Percentiles rank a stretch among this genome's conserved stretches.
Evolutionary conservation across 805 yeast species (phyloP).

Genomic region (Cyberlindnera mycetangii): DNA sequence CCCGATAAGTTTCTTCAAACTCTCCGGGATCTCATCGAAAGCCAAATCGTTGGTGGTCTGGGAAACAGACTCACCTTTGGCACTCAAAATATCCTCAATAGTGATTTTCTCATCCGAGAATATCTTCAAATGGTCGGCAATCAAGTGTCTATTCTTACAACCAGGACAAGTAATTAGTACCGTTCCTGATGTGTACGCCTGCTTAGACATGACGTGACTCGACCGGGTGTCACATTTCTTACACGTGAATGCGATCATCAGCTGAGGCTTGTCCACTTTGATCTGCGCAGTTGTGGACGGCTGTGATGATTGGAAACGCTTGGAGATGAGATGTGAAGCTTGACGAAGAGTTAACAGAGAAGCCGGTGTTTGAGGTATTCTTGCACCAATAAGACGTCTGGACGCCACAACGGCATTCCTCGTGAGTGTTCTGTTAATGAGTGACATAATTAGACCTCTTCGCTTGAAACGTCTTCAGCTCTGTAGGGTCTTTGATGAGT

Average conservation of each 20-base stretch:
- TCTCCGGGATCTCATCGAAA: conserved; percentile 65
- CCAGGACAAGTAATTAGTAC: conserved; percentile 91
- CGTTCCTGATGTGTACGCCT: conserved; percentile 83
- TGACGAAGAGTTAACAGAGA: neutral
- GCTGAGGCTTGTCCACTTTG: conserved; percentile 70
- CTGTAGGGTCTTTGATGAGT: neutral
- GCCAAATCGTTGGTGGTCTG: conserved; percentile 64
- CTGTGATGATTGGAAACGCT: conserved; percentile 19
- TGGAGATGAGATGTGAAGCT: neutral
- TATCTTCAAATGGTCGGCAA: conserved; percentile 84
- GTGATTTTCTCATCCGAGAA: conserved; percentile 76
- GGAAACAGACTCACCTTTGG: conserved; percentile 73
- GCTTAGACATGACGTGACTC: conserved; percentile 87
- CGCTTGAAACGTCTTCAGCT: neutral
- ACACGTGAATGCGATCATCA: conserved; percentile 90
- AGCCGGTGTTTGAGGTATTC: neutral
- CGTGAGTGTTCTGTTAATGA: neutral
- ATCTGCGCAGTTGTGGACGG: conserved; percentile 27
- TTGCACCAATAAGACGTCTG: neutral
- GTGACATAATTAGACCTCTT: neutral
- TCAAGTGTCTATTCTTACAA: conserved; percentile 82
- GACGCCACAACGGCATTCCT: neutral
- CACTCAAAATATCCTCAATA: conserved; percentile 72
- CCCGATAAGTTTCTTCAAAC: conserved; percentile 48
- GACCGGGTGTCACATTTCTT: conserved; percentile 82